phyloP scores from a whole-genome alignment of 768 basidiomycete species.

The Strobilomyces confusus region DNA sequence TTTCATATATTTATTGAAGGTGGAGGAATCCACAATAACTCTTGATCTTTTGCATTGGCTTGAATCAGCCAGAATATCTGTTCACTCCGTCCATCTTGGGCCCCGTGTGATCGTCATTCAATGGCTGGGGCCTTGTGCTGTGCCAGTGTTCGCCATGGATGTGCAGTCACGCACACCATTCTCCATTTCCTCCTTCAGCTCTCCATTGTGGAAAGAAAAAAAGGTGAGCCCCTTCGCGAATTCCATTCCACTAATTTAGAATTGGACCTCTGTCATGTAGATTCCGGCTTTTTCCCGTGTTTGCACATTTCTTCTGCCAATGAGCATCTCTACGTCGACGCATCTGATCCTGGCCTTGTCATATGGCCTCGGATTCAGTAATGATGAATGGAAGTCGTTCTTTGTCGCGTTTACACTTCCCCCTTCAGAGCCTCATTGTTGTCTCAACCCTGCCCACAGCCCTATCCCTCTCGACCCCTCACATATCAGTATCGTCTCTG shows the following conservation, averaged over 20 bases:
- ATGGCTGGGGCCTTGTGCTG: not conserved
- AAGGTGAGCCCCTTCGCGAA: not conserved
- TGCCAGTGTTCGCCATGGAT: not conserved
- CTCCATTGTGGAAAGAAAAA: not conserved
- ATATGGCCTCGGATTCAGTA: not conserved
- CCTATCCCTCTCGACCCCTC: not conserved
- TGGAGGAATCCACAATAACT: not conserved
- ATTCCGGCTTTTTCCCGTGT: not conserved
- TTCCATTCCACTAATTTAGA: not conserved
- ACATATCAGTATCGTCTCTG: conserved; percentile 7
- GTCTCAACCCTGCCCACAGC: not conserved
- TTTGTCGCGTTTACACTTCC: conserved; percentile 16
- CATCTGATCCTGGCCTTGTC: conserved; percentile 15
- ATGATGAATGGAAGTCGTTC: conserved; percentile 4
- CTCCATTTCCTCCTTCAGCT: not conserved
- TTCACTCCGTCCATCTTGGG: not conserved
- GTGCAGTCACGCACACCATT: not conserved
- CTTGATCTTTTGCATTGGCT: conserved; percentile 12
- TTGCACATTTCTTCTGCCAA: not conserved
- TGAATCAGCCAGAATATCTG: not conserved
- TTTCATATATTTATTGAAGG: conserved; percentile 8
- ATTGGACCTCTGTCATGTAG: not conserved
- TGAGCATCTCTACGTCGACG: conserved; percentile 11
- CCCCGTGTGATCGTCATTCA: not conserved
- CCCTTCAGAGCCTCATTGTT: too few relatives aligned